Base-by-base conservation (phyloP, 1,284 basidiomycete genomes). In the Macrocybe sp. region DNA sequence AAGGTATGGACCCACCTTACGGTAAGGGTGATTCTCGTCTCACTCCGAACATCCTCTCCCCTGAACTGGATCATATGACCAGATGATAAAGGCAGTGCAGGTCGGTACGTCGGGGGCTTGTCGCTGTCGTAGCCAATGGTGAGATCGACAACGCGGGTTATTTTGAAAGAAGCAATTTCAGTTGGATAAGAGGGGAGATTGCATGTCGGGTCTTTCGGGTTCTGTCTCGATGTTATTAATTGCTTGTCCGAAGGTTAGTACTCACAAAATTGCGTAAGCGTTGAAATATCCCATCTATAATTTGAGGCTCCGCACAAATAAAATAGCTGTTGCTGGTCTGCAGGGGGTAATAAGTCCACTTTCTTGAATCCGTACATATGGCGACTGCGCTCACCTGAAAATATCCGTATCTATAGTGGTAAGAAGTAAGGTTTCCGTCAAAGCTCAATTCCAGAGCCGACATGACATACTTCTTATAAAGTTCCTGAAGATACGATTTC, bases 1-100 rank as follows among this genome's bases (percentile, higher is more conserved):
- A 59, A 65, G 22, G 22, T 22, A 22, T 22, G 22, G 22, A 22
- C 50, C 10, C 59, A 87, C 88, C 83, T 73, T 44, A 76, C 75
- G 1, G 87, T 90, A 41, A 91, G 62, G 2, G 79, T 74, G 50
- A 90, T 74, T 51, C 68, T 74, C 30, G 72, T 70, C 2, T 69
- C 74, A 14, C 72, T 65, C 22, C 61, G 57, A 22, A 63, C 53
- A 14, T 67, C 72, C 49, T 72, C 66, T 6, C 81, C 84, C 50
- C 78, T 68, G 63, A 92, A 86, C 53, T 88, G 85, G 40, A 93
- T 81, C 91, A 92, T 92, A 55, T 92, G 84, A 2, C 88, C 87
- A 0, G 82, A 83, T 8, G 87, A 89, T 16, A 87, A 65, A 11
- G 89, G 88, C 11, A 92, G 68, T 28, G 64, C 64, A 2, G 89